Conservation (phyloP, 1,284 basidiomycete genomes). For the Naganishia sp. region DNA sequence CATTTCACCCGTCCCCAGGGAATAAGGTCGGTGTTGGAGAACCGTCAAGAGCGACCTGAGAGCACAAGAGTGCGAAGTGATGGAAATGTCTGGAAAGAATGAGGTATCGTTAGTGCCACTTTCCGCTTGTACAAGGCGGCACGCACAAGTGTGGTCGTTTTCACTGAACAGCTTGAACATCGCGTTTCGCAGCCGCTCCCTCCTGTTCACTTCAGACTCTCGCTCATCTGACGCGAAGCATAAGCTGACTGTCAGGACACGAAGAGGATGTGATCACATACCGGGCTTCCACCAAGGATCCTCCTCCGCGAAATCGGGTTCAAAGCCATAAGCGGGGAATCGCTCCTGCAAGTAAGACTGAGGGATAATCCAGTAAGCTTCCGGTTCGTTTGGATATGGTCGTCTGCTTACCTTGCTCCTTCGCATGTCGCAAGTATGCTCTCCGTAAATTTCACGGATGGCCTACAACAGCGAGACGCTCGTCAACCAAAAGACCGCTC, state of each 20-base stretch:
- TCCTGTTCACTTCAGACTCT: slow-evolving; percentile 64
- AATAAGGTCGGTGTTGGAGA: slow-evolving; percentile 48
- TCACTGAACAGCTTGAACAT: slow-evolving; percentile 66
- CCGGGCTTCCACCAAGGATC: slow-evolving; percentile 67
- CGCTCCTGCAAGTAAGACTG: slow-evolving; percentile 59
- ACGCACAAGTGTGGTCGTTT: slow-evolving; percentile 28
- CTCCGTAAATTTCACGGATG: slow-evolving; percentile 51
- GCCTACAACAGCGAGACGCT: slow-evolving; percentile 34
- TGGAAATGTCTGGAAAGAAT: slow-evolving; percentile 48
- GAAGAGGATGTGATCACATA: neutral
- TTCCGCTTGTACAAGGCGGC: slow-evolving; percentile 18
- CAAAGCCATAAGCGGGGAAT: slow-evolving; percentile 68
- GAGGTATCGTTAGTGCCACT: neutral
- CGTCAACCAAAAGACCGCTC: neutral
- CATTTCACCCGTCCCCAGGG: slow-evolving; percentile 52
- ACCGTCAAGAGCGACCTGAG: slow-evolving; percentile 51
- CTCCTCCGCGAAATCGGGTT: slow-evolving; percentile 68
- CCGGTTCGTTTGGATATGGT: neutral
- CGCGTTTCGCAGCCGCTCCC: slow-evolving; percentile 61
- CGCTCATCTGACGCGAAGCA: slow-evolving; percentile 57
- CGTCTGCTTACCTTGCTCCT: slow-evolving; percentile 55
- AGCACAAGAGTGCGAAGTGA: slow-evolving; percentile 56
- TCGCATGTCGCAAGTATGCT: slow-evolving; percentile 51
- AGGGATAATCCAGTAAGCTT: neutral
- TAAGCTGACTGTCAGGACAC: neutral